These are phyloP conservation scores for Apiospora rasikravindrae DNA, from an alignment of 2,329 filamentous ascomycete species.

Conservation along the genomic window DNA sequence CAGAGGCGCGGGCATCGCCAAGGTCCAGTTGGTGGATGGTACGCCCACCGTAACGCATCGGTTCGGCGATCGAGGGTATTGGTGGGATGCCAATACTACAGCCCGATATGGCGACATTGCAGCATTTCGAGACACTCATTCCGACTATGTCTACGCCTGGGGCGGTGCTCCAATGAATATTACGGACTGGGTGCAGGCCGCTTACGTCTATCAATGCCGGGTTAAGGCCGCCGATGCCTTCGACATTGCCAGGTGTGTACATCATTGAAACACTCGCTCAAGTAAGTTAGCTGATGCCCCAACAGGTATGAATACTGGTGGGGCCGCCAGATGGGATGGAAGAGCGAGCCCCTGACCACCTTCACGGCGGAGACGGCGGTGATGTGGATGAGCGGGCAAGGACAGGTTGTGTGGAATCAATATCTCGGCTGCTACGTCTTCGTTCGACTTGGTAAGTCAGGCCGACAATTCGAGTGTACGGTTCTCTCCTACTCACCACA, in stretches of 20 bases:
- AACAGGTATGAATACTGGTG: constrained; percentile 48
- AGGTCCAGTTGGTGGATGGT: constrained; percentile 40
- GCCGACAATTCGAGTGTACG: too few species aligned
- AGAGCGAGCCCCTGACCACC: constrained; percentile 32
- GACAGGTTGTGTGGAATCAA: constrained; percentile 44
- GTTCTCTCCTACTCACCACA: background rate
- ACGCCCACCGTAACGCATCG: constrained; percentile 43
- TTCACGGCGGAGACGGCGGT: constrained; percentile 44
- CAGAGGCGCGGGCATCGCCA: constrained; percentile 43
- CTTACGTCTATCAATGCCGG: constrained; percentile 44
- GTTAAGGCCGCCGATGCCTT: constrained; percentile 43
- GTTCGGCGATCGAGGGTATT: constrained; percentile 39
- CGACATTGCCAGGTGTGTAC: constrained; percentile 27
- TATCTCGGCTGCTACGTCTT: constrained; percentile 43
- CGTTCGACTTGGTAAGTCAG: constrained; percentile 36
- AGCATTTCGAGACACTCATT: constrained; percentile 44
- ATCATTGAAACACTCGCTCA: background rate
- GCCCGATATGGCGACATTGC: constrained; percentile 46
- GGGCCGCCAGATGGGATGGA: constrained; percentile 44
- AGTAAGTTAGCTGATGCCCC: constrained; percentile 22
- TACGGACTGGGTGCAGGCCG: constrained; percentile 30
- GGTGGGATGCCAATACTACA: constrained; percentile 41
- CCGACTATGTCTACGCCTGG: constrained; percentile 45
- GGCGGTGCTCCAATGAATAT: constrained; percentile 43
- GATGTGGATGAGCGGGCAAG: constrained; percentile 45